Base-by-base conservation (phyloP, 2,329 filamentous ascomycete species). In the Penicillium frequentans region DNA sequence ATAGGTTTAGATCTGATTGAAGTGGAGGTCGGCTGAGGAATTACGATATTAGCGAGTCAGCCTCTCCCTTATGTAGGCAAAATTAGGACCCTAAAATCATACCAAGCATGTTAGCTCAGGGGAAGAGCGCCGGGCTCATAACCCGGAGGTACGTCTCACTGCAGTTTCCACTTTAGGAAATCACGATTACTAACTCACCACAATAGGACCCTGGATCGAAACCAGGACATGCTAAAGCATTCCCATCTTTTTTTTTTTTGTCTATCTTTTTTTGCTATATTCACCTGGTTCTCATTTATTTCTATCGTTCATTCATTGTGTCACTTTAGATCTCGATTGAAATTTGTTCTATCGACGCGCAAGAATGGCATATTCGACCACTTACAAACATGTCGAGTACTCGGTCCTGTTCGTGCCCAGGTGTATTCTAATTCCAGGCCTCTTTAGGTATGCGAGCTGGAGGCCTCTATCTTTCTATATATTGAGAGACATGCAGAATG, bases 111-210 rank as follows among this genome's bases (percentile, higher is more conserved):
- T 71, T 75, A 72, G 72, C 71, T 75, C 74, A 77, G 75, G 65
- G 75, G 75, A 75, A 77, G 74, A 75, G 75, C 75, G 74, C 75
- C 74, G 75, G 75, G 75, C 75, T 77, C 75, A 77, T 77, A 77
- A 77, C 75, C 75, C 75, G 73, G 73, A 76, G 72, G 74, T 66
- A 42, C 37, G 37, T 42, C 37, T 42, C 37, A 42, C 37, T 42
- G 23, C 2, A 11, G 23, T n/a, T 11, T 13, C n/a, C n/a, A 10
- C 1, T 11, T 42, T 6, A 2, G n/a, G n/a, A 42, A n/a, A 42
- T 42, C 5, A 23, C 4, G n/a, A 42, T n/a, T 42, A 42, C n/a
- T n/a, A 42, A 21, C 37, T 42, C 37, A n/a, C 19, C 3, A 33
- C 31, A 33, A 33, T 33, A 42, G 37, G 39, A 42, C 39, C 39